Percentiles rank a stretch among this genome's conserved stretches.
phyloP scores from a whole-genome alignment of 2,329 filamentous ascomycete genomes.

The Magnaporthales sp. region DNA sequence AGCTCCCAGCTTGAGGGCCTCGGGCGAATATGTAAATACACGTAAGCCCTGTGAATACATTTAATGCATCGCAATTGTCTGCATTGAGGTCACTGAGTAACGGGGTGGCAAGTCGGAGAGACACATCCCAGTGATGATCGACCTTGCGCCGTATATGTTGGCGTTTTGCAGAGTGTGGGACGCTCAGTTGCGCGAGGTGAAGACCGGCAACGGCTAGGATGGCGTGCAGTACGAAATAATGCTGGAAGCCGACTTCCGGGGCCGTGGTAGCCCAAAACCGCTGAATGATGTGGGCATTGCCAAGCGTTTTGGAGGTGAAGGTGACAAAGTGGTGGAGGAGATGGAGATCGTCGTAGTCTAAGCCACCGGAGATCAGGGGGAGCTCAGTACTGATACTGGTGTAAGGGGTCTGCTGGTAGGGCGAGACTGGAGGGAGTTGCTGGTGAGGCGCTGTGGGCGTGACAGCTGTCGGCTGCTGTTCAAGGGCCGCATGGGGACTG shows the following conservation, averaged over 20 bases:
- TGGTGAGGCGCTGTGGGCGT: background rate
- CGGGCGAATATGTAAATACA: slow-evolving; percentile 21
- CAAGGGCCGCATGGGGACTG: background rate
- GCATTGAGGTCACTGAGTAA: slow-evolving; percentile 11
- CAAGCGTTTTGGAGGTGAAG: slow-evolving; percentile 38
- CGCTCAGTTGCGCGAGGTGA: slow-evolving; percentile 31
- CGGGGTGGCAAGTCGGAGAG: slow-evolving; percentile 10
- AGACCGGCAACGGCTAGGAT: slow-evolving; percentile 40
- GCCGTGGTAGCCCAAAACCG: slow-evolving; percentile 37
- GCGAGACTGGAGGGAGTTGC: background rate
- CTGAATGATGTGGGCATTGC: slow-evolving; percentile 28
- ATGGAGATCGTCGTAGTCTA: slow-evolving; percentile 30
- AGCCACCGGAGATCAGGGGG: background rate
- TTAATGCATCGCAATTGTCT: slow-evolving; percentile 16
- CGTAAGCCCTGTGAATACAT: slow-evolving; percentile 23
- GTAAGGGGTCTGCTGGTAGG: background rate
- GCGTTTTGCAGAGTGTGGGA: background rate
- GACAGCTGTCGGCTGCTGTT: background rate
- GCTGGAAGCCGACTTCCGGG: slow-evolving; percentile 34
- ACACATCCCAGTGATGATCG: slow-evolving; percentile 5
- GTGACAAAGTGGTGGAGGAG: slow-evolving; percentile 44
- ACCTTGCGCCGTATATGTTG: slow-evolving; percentile 1
- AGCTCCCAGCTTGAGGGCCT: slow-evolving; percentile 19
- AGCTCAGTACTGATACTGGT: background rate
- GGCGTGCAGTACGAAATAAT: slow-evolving; percentile 37